phyloP scores from a whole-genome alignment of 345 rosid genomes.

The Trapa incisa region DNA sequence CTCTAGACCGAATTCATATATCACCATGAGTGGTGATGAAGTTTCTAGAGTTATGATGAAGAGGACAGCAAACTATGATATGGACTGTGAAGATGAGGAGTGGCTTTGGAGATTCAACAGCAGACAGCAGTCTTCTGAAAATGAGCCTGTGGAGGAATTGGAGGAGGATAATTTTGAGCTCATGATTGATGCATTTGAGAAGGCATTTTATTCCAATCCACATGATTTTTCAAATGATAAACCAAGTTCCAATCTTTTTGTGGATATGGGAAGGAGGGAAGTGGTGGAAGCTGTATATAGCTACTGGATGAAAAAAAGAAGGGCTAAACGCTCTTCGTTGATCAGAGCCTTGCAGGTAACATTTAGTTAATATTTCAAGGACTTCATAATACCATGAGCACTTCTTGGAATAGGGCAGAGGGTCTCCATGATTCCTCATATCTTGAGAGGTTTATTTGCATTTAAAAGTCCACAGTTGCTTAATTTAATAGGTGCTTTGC shows the following conservation, averaged over 20 bases:
- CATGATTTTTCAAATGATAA: constrained; percentile 44
- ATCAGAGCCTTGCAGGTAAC: constrained; percentile 83
- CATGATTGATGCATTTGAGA: constrained; percentile 85
- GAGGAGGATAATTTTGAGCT: constrained; percentile 60
- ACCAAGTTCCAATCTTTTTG: constrained; percentile 29
- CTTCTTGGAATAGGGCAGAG: no score
- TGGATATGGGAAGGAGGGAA: constrained; percentile 42
- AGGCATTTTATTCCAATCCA: constrained; percentile 41
- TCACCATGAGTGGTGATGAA: constrained; percentile 49
- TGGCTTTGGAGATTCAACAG: constrained; percentile 62
- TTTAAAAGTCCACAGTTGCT: neutral
- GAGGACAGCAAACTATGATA: constrained; percentile 58
- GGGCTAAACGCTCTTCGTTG: constrained; percentile 50
- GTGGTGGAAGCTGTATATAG: constrained; percentile 56
- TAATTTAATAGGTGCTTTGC: neutral
- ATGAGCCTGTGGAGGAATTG: constrained; percentile 25
- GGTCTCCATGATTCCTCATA: neutral
- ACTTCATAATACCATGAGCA: neutral
- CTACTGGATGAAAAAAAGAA: constrained; percentile 68
- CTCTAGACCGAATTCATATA: constrained; percentile 44
- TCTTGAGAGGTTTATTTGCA: neutral
- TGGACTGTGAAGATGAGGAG: constrained; percentile 89
- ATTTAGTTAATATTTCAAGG: neutral
- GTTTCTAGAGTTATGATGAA: constrained; percentile 65
- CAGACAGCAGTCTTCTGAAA: constrained; percentile 15